Conservation (phyloP, 805 yeast species). For the Ascoidea rubescens region DNA sequence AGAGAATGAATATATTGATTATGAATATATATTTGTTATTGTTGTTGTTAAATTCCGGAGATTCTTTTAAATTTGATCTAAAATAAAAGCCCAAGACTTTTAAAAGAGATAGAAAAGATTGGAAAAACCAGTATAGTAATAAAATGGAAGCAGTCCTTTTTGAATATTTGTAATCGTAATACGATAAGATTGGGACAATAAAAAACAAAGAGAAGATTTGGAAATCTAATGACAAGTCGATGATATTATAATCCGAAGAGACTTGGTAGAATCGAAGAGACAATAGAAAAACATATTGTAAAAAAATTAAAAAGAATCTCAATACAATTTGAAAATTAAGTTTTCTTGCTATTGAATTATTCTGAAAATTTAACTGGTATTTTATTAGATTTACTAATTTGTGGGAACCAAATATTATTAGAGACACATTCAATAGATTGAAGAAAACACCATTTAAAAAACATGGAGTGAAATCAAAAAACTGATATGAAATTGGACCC, state of each 20-base stretch:
- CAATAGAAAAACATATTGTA: conserved; percentile 19
- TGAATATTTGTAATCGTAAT: conserved; percentile 56
- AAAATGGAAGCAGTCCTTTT: conserved; percentile 53
- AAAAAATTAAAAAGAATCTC: conserved; percentile 19
- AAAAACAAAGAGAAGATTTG: conserved; percentile 28
- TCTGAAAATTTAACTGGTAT: conserved; percentile 9
- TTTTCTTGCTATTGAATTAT: conserved; percentile 22
- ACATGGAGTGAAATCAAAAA: conserved; percentile 48
- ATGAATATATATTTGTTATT: too few relatives aligned
- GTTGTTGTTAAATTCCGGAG: conserved; percentile 12
- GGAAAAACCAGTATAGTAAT: conserved; percentile 64
- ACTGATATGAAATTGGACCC: conserved; percentile 25
- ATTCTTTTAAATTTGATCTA: conserved; percentile 19
- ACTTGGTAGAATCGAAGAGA: conserved; percentile 1
- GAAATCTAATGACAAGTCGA: conserved; percentile 23
- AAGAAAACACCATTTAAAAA: conserved; percentile 40
- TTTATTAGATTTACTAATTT: conserved; percentile 16
- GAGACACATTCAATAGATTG: conserved; percentile 24
- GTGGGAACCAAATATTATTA: conserved; percentile 28
- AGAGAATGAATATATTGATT: too few relatives aligned
- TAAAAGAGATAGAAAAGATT: conserved; percentile 30
- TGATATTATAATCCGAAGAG: conserved; percentile 13
- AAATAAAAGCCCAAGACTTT: conserved; percentile 26
- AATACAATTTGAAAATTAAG: conserved; percentile 20
- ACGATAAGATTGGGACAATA: conserved; percentile 43